A percentile compares a stretch with the other conserved stretches of the same genome.
phyloP scores from a whole-genome alignment of 331 rosid species.

The Pyracantha coccinea region DNA sequence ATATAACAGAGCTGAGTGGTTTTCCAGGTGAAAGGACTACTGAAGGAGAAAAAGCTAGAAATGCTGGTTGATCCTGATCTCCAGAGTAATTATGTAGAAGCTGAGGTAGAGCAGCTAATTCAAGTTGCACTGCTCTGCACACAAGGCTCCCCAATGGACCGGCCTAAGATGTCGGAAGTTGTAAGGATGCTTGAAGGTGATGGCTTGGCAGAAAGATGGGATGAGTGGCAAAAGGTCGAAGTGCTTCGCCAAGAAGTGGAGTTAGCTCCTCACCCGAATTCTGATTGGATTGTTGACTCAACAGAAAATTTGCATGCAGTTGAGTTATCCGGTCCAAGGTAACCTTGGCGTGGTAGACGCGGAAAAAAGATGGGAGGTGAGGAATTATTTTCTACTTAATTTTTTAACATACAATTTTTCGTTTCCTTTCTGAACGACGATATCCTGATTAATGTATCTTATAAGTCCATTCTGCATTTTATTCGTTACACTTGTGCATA shows the following conservation, averaged over 20 bases:
- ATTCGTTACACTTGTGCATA: slow-evolving; percentile 84
- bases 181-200: slow-evolving; percentile 99
- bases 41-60: slow-evolving; percentile 92
- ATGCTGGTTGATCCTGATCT: slow-evolving; percentile 99
- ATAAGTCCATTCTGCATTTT: slow-evolving; percentile 49
- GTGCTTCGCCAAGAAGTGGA: slow-evolving; percentile 93
- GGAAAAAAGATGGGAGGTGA: slow-evolving; percentile 13
- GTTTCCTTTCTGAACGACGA: slow-evolving; percentile 20
- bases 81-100: slow-evolving; percentile 67
- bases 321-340: slow-evolving; percentile 98
- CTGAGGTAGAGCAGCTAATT: slow-evolving; percentile 96
- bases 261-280: slow-evolving; percentile 80
- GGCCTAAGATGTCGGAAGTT: slow-evolving; percentile 98
- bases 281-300: slow-evolving; percentile 95
- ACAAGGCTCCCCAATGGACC: slow-evolving; percentile 95
- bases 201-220: slow-evolving; percentile 99
- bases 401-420: slow-evolving; percentile 31
- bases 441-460: slow-evolving; percentile 45
- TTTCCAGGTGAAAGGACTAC: slow-evolving; percentile 87
- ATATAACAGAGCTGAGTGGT: slow-evolving; percentile 18
- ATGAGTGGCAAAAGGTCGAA: slow-evolving; percentile 97
- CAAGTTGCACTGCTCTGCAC: slow-evolving; percentile 99
- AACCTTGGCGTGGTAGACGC: slow-evolving; percentile 43
- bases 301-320: slow-evolving; percentile 97
- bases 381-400: slow-evolving; percentile 39